Evolutionary conservation across 345 rosid species (phyloP), one percentile per base, ranked within the genome.

Genomic region (Hibiscus mutabilis): DNA sequence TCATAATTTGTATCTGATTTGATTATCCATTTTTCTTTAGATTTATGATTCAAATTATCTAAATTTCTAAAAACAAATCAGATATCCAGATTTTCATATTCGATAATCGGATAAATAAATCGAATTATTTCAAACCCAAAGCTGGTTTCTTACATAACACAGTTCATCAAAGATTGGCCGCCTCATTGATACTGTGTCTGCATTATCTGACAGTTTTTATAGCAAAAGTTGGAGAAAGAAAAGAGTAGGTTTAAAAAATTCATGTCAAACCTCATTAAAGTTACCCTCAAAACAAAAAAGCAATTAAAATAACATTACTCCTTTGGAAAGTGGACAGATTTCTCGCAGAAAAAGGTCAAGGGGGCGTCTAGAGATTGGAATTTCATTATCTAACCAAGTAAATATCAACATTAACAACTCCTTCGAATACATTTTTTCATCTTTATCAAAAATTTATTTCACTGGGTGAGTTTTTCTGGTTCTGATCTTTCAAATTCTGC

Each of bases 261-360:
- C 68, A 79, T 77, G 83, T 79, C 83, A 82, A 80, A 85, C 76
- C 70, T 79, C 82, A 82, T 75, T 47, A 59, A 53, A 42, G 47
- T 24, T 60, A 33, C 65, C 24, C 29, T 18, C 4, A 6, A 46
- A 24, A 44, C 37, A 44, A 24, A 37, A 73, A 68, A n/a, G 58
- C 65, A 40, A 73, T 71, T 75, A 73, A 77, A 81, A 79, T 76
- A 83, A 72, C 60, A 76, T 77, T 72, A 64, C 66, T 72, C 71
- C 66, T 82, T 37, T 59, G 84, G 84, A 65, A 80, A 85, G 83
- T 78, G 88, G 83, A 44, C 79, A 77, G 78, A 70, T 79, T 82
- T 80, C 65, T 66, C 40, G 49, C 81, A 62, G 68, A 61, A 55
- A 37, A 21, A 55, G 60, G 60, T 55, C 60, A 55, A 78, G 80